Evolutionary conservation across 768 basidiomycete species (phyloP).

Genomic region (Lentinula lateritia): DNA sequence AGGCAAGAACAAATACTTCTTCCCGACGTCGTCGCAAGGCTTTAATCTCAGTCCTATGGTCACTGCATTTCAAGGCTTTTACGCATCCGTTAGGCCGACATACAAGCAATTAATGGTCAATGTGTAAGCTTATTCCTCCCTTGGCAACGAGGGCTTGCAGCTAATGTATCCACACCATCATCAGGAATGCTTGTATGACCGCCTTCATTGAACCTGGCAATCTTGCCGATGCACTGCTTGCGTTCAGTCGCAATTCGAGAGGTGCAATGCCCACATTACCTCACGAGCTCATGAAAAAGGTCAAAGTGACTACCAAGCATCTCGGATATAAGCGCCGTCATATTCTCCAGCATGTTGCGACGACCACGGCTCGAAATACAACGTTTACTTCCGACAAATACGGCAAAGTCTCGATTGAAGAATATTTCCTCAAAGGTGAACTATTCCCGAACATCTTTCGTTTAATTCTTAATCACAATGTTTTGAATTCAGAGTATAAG

Average conservation of each 20-base stretch:
- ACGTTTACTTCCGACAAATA: constrained; percentile 46
- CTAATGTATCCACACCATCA: neutral
- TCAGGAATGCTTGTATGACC: constrained; percentile 49
- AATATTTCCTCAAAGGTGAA: constrained; percentile 62
- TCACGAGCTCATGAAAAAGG: constrained; percentile 40
- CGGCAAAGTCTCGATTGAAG: constrained; percentile 50
- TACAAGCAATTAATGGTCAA: constrained; percentile 50
- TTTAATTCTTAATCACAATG: neutral
- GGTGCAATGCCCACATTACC: constrained; percentile 44
- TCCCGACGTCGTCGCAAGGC: constrained; percentile 26
- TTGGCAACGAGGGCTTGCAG: neutral
- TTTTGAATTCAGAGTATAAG: constrained; percentile 43
- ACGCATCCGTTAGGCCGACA: constrained; percentile 41
- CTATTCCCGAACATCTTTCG: neutral
- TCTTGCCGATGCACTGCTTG: constrained; percentile 51
- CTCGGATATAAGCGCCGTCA: constrained; percentile 50
- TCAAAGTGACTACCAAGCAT: constrained; percentile 55
- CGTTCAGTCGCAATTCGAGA: constrained; percentile 35
- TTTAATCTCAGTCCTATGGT: constrained; percentile 27
- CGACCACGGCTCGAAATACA: constrained; percentile 31
- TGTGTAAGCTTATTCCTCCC: constrained; percentile 26
- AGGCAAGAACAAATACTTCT: constrained; percentile 55
- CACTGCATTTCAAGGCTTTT: constrained; percentile 41
- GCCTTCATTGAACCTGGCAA: constrained; percentile 57
- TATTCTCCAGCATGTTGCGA: constrained; percentile 32